Evolutionary conservation across 495 filamentous ascomycete species (phyloP).

Genomic region (Chaetomium tenue): DNA sequence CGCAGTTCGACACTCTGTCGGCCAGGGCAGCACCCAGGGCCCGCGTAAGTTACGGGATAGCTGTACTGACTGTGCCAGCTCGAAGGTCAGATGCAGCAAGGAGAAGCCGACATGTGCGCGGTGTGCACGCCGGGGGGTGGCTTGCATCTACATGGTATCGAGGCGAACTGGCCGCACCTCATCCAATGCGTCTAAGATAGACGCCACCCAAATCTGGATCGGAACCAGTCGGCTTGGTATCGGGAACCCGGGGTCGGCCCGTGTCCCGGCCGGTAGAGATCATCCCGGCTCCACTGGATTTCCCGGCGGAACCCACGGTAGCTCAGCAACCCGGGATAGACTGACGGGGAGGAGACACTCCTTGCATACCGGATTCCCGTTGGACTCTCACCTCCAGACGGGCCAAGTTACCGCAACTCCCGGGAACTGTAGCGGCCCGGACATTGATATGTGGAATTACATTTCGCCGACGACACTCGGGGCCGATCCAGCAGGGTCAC

Average conservation of each 20-base stretch:
- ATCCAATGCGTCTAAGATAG: neutral
- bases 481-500: neutral
- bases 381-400: neutral
- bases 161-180: slow-evolving; percentile 8
- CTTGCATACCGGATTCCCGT: neutral
- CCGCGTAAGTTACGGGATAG: slow-evolving; percentile 10
- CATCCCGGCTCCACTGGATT: neutral
- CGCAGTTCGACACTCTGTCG: neutral
- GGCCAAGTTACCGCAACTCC: neutral
- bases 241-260: too few species aligned
- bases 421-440: neutral
- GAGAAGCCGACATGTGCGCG: slow-evolving; percentile 15
- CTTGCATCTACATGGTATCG: slow-evolving; percentile 14
- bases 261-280: too few species aligned
- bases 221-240: neutral
- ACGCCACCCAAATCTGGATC: neutral
- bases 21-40: neutral
- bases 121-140: slow-evolving; percentile 5
- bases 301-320: neutral
- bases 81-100: slow-evolving; percentile 14
- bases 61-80: slow-evolving; percentile 8
- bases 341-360: neutral
- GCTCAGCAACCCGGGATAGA: neutral
- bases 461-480: neutral
- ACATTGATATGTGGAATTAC: neutral